A percentile compares a stretch with the other conserved stretches of the same genome.
phyloP scores from a whole-genome alignment of 1,139 yeast species.

The Yamadazyma songkhlaensis region DNA sequence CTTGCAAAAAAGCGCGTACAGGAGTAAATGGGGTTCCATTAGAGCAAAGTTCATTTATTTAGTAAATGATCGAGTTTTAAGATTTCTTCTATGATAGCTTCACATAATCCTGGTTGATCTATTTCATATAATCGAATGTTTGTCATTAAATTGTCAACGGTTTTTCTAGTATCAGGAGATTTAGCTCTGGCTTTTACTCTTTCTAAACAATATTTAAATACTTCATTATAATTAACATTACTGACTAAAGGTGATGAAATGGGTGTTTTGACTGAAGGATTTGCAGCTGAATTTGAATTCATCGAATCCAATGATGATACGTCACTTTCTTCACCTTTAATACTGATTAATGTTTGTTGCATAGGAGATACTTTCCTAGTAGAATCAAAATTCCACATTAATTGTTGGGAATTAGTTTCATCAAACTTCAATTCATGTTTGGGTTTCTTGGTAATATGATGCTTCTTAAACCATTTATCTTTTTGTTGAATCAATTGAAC shows the following conservation, averaged over 20 bases:
- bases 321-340: too few species aligned
- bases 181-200: constrained; percentile 51
- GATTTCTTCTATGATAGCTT: constrained; percentile 62
- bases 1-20: too few species aligned
- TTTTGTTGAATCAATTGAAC: constrained; percentile 13
- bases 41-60: too few species aligned
- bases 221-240: neutral
- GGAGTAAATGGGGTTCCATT: too few species aligned
- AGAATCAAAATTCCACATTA: constrained; percentile 23
- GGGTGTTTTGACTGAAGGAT: neutral
- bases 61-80: constrained; percentile 11
- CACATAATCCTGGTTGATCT: constrained; percentile 60
- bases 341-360: constrained; percentile 18
- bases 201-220: constrained; percentile 17
- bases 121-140: constrained; percentile 44
- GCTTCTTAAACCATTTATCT: constrained; percentile 22
- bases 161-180: constrained; percentile 38
- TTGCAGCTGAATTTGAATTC: neutral
- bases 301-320: neutral
- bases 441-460: constrained; percentile 9
- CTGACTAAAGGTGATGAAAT: neutral
- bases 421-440: constrained; percentile 9
- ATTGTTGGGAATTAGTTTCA: constrained; percentile 7
- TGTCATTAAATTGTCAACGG: constrained; percentile 40
- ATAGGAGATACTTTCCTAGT: constrained; percentile 13